Conservation (phyloP, 805 yeast species). For the Candida saitoana region DNA sequence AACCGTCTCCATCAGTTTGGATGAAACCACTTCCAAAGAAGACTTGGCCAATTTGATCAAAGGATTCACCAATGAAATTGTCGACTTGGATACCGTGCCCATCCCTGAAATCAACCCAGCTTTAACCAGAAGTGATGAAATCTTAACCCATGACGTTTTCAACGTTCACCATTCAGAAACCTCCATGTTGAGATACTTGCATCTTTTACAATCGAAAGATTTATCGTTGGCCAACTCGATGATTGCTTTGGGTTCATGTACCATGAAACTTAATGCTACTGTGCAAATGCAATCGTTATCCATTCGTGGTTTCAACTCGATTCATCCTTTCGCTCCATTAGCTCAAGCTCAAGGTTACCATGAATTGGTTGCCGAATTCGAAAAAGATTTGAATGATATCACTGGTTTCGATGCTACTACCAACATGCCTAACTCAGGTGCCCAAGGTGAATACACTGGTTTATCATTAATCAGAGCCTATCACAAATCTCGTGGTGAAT, state of each 20-base stretch:
- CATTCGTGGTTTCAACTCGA: conserved; percentile 84
- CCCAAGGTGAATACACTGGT: conserved; percentile 97
- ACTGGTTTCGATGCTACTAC: conserved; percentile 93
- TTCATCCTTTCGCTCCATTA: conserved; percentile 91
- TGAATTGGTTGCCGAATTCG: conserved; percentile 71
- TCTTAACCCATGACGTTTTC: conserved; percentile 74
- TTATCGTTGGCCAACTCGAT: conserved; percentile 90
- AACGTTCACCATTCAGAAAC: conserved; percentile 90
- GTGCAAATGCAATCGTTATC: conserved; percentile 92
- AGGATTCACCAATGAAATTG: conserved; percentile 49
- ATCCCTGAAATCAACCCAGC: conserved; percentile 42
- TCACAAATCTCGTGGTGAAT: conserved; percentile 64
- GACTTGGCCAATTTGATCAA: conserved; percentile 59
- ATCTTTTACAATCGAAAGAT: conserved; percentile 78
- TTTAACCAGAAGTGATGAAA: conserved; percentile 51
- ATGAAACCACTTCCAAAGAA: conserved; percentile 70
- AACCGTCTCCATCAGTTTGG: conserved; percentile 77
- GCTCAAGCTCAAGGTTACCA: conserved; percentile 87
- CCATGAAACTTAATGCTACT: conserved; percentile 95
- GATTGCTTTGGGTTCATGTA: conserved; percentile 97
- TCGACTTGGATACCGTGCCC: conserved; percentile 10
- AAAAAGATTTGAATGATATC: conserved; percentile 79
- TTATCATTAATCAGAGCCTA: conserved; percentile 79
- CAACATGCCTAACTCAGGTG: conserved; percentile 95
- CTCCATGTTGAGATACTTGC: conserved; percentile 86